Conservation (phyloP, 495 filamentous ascomycete genomes). For the Hypoxylon fragiforme region DNA sequence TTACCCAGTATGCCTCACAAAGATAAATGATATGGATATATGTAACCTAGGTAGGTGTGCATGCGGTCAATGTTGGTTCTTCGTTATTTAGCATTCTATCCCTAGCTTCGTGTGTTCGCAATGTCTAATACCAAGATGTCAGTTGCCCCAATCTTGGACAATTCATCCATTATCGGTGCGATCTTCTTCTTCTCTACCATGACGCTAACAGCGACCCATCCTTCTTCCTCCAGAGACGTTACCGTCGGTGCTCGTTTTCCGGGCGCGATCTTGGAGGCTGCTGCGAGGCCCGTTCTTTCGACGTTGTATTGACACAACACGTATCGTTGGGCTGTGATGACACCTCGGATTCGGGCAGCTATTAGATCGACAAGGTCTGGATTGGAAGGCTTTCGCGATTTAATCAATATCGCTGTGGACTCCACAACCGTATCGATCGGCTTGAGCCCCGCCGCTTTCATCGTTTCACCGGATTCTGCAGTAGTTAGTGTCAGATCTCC, state of each 20-base stretch:
- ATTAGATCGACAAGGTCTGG: conserved; percentile 77
- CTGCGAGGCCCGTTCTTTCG: conserved; percentile 63
- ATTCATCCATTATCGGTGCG: conserved; percentile 87
- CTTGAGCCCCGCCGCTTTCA: conserved; percentile 95
- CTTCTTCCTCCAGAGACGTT: conserved; percentile 80
- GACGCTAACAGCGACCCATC: conserved; percentile 88
- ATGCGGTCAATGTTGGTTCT: no score
- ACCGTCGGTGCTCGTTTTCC: conserved; percentile 94
- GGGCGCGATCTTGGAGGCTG: conserved; percentile 79
- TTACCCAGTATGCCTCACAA: no score
- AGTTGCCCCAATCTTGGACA: conserved; percentile 75
- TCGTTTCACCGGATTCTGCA: conserved; percentile 94
- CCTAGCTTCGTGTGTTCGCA: conserved; percentile 69
- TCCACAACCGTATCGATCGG: conserved; percentile 91
- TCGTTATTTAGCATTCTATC: neutral
- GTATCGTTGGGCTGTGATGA: conserved; percentile 94
- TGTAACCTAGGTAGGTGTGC: no score
- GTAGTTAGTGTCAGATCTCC: conserved; percentile 5
- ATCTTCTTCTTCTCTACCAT: conserved; percentile 94
- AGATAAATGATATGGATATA: no score
- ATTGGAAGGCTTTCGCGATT: conserved; percentile 84
- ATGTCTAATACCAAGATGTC: conserved; percentile 90
- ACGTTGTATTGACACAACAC: conserved; percentile 98
- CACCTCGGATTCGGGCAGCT: conserved; percentile 79
- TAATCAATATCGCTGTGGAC: conserved; percentile 85